A percentile compares a stretch with the other conserved stretches of the same genome.
These are phyloP conservation scores for Chlamydomonas schloesseri DNA, from an alignment of 139 green algal species.

Conservation along the genomic window DNA sequence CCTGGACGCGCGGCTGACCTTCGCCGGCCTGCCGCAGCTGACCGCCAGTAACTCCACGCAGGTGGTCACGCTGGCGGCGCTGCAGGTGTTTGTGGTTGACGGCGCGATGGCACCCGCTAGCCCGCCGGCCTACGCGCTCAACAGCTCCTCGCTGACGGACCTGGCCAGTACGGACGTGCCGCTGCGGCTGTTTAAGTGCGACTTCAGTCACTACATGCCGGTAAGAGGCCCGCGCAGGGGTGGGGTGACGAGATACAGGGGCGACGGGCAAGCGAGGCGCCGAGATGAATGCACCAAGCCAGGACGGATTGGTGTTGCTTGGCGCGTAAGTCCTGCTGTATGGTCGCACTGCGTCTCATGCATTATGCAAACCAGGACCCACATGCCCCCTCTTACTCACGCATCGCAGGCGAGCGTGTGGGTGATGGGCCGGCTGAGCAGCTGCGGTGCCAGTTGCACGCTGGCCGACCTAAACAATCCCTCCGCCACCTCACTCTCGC, in stretches of 20 bases:
- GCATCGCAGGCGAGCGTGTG: conserved; percentile 51
- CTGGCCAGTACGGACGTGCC: not conserved
- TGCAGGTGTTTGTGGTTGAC: conserved; percentile 21
- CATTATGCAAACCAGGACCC: too few relatives aligned
- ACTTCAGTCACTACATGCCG: conserved; percentile 43
- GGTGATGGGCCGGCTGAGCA: conserved; percentile 53
- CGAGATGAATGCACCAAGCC: too few relatives aligned
- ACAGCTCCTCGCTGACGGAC: conserved; percentile 26
- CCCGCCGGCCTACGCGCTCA: not conserved
- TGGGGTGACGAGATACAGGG: too few relatives aligned
- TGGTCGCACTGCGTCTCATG: too few relatives aligned
- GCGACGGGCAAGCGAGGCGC: too few relatives aligned
- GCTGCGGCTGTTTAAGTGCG: conserved; percentile 41
- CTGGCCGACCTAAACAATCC: conserved; percentile 47
- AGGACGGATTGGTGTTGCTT: too few relatives aligned
- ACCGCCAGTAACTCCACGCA: conserved; percentile 1
- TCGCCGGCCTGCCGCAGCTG: conserved; percentile 32
- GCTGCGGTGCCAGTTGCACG: conserved; percentile 53
- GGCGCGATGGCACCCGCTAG: conserved; percentile 9
- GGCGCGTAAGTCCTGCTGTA: too few relatives aligned
- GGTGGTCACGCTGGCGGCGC: conserved; percentile 37
- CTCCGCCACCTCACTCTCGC: not conserved
- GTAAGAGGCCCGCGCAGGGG: not conserved
- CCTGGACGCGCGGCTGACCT: conserved; percentile 30
- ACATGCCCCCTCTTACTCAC: not conserved